A percentile compares a stretch with the other conserved stretches of the same genome.
phyloP scores from a whole-genome alignment of 2,329 filamentous ascomycete species.

The Penicillium fuscoglaucum region DNA sequence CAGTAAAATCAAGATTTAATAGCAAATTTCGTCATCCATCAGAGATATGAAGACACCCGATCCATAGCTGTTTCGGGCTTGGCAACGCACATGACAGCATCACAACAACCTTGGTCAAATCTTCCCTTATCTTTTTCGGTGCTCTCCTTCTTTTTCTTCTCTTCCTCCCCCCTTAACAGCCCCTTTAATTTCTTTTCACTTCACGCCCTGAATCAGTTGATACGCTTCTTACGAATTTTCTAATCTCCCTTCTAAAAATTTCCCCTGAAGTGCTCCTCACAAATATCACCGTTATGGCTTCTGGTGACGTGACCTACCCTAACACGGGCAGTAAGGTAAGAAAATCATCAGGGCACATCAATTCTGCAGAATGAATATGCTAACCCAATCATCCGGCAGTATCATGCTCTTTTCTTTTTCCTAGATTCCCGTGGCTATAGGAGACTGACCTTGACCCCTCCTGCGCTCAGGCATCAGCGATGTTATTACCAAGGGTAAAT shows the following conservation, averaged over 20 bases:
- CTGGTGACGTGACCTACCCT: constrained; percentile 42
- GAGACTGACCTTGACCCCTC: constrained; percentile 20
- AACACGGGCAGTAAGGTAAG: constrained; percentile 44
- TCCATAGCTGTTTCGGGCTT: constrained; percentile 16
- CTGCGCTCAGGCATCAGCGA: constrained; percentile 25
- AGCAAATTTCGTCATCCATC: not conserved
- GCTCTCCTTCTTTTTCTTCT: constrained; percentile 11
- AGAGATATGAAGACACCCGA: not conserved
- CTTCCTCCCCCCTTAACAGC: not conserved
- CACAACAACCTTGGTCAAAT: constrained; percentile 23
- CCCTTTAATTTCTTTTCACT: not conserved
- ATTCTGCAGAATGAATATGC: constrained; percentile 3
- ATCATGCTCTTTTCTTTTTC: constrained; percentile 7
- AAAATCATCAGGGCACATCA: constrained; percentile 8
- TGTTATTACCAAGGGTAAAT: constrained; percentile 29
- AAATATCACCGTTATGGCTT: constrained; percentile 31
- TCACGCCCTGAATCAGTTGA: not conserved
- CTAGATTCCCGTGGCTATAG: not conserved
- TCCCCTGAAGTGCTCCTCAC: not conserved
- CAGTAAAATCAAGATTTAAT: too few relatives aligned
- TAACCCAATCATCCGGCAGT: constrained; percentile 19
- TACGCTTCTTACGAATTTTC: constrained; percentile 8
- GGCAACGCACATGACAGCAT: constrained; percentile 29
- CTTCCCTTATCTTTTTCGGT: constrained; percentile 21
- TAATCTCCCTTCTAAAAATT: not conserved